These are phyloP conservation scores for Triticum dicoccoides DNA, from an alignment of 176 grass and related monocot species.

Conservation along the genomic window DNA sequence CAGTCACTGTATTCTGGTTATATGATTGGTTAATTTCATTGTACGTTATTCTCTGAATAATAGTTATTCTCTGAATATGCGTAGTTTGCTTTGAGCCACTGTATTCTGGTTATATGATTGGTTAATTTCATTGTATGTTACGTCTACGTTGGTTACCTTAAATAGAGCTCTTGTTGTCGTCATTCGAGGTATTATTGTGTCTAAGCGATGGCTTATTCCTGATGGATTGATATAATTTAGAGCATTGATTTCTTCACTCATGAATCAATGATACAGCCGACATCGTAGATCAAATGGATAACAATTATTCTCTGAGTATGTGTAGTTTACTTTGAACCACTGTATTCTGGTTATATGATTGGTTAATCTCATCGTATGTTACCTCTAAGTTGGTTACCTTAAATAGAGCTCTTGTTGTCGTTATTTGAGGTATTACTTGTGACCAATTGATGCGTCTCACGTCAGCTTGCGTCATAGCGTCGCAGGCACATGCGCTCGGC, in stretches of 20 bases:
- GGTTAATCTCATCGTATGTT: background rate
- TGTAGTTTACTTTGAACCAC: background rate
- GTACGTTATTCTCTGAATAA: background rate
- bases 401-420: background rate
- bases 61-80: no score
- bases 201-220: no score
- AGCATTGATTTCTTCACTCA: background rate
- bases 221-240: background rate
- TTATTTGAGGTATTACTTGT: background rate
- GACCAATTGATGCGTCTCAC: background rate
- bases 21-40: background rate
- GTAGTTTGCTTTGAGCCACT: no score
- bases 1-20: background rate
- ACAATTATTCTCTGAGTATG: background rate
- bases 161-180: background rate
- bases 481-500: background rate
- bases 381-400: background rate
- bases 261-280: background rate
- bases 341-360: constrained; percentile 10
- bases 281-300: background rate
- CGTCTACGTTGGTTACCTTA: background rate
- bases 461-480: no score
- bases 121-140: no score
- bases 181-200: background rate
- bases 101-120: no score